Conservation (phyloP, 1,284 basidiomycete species). For the Cutaneotrichosporon sp. region DNA sequence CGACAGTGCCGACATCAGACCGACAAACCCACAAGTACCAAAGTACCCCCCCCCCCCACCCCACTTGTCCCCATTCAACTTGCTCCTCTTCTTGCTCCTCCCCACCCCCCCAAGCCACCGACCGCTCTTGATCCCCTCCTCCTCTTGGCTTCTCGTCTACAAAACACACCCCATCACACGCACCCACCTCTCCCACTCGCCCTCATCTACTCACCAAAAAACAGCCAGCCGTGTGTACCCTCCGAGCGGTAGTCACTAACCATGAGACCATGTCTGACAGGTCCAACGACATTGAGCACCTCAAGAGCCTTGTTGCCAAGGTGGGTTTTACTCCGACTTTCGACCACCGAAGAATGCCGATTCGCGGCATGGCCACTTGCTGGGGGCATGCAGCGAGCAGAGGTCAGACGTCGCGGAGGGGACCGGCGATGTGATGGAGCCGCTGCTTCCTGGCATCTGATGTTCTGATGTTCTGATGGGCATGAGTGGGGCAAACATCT, state of each 20-base stretch:
- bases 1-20: too few relatives aligned
- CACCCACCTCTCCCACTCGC: neutral
- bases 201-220: neutral
- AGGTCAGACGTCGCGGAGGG: too few relatives aligned
- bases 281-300: conserved; percentile 68
- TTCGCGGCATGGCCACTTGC: neutral
- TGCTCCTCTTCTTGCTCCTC: too few relatives aligned
- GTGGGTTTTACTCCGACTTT: too few relatives aligned
- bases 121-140: neutral
- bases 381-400: neutral
- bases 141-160: neutral
- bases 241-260: neutral
- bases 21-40: too few relatives aligned
- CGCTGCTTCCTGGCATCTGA: too few relatives aligned
- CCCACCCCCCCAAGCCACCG: too few relatives aligned
- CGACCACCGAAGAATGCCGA: neutral
- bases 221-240: neutral
- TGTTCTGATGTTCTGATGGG: too few relatives aligned
- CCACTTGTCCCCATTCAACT: neutral
- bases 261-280: conserved; percentile 15
- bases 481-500: too few relatives aligned
- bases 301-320: conserved; percentile 79
- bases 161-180: conserved; percentile 2
- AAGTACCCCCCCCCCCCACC: neutral
- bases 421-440: too few relatives aligned